Evolutionary conservation across 129 eudicot species (phyloP).

Genomic region (Daucus carota): DH1_v3.0 NC_030384.2:35991001-35991500

Average conservation of each 20-base stretch:
- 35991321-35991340: slow-evolving; percentile 10
- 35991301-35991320: slow-evolving; percentile 1
- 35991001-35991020: slow-evolving; percentile 23
- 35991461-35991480: background rate
- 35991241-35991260: background rate
- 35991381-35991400: slow-evolving; percentile 4
- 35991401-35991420: background rate
- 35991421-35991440: background rate
- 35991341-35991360: slow-evolving; percentile 10
- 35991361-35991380: slow-evolving; percentile 4
- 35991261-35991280: slow-evolving; percentile 1
- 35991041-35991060: background rate
- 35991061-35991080: background rate
- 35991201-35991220: background rate
- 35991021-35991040: slow-evolving; percentile 15
- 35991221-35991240: background rate
- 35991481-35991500: slow-evolving; percentile 2
- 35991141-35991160: background rate
- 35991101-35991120: background rate
- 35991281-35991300: background rate
- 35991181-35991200: background rate
- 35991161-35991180: background rate
- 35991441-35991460: background rate
- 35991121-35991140: background rate
- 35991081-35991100: background rate